Percentiles rank a stretch among this genome's conserved stretches.
phyloP scores from a whole-genome alignment of 106 monocot genomes.

The Gastrodia elata region DNA sequence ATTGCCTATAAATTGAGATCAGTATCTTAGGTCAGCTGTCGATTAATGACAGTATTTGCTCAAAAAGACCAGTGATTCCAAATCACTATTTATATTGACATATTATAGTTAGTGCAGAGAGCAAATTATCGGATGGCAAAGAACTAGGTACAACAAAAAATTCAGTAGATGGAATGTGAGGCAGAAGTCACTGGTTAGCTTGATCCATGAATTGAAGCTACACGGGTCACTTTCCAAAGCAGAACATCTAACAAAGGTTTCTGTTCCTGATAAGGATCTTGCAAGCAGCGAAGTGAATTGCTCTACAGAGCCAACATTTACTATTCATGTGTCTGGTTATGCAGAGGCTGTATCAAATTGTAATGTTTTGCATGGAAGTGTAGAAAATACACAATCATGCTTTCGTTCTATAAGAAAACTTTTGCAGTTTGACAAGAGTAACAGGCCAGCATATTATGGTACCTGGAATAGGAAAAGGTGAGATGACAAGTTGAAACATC shows the following conservation, averaged over 20 bases:
- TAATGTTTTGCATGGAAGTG: neutral
- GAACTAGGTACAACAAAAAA: slow-evolving; percentile 17
- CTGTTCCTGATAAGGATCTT: slow-evolving; percentile 17
- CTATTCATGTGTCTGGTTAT: too few species aligned
- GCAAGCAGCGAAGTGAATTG: neutral
- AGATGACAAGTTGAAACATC: slow-evolving; percentile 4
- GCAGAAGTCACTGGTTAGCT: slow-evolving; percentile 38
- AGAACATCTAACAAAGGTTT: slow-evolving; percentile 11
- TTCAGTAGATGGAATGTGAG: slow-evolving; percentile 63
- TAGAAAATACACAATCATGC: neutral
- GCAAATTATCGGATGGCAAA: slow-evolving; percentile 50
- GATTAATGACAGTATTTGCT: too few species aligned
- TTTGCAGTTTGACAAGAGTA: slow-evolving; percentile 93
- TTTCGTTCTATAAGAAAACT: slow-evolving; percentile 41
- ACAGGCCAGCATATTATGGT: slow-evolving; percentile 93
- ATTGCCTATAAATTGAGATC: too few species aligned
- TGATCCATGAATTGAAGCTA: slow-evolving; percentile 62
- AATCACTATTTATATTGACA: too few species aligned
- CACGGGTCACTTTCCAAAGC: slow-evolving; percentile 25
- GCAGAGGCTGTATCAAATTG: too few species aligned
- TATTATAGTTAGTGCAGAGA: too few species aligned
- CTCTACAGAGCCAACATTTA: slow-evolving; percentile 16
- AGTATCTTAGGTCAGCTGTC: too few species aligned
- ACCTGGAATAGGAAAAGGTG: slow-evolving; percentile 82
- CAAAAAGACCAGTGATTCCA: too few species aligned